Evolutionary conservation across 305 asterid species (phyloP).

Genomic region (Plantago lanceolata): DNA sequence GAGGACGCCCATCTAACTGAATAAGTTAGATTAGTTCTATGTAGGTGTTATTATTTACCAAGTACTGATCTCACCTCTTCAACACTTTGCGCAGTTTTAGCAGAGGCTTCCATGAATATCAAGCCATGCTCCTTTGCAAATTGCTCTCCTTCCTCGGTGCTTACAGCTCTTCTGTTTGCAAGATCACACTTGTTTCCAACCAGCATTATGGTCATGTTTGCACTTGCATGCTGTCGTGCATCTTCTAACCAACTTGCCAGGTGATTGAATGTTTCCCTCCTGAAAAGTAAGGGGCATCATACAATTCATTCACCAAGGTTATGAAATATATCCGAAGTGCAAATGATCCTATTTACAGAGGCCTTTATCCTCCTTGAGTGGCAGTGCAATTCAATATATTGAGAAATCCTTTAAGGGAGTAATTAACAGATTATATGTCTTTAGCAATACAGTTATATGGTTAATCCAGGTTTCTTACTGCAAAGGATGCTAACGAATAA

Average conservation of each 20-base stretch:
- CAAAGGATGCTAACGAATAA: too few species aligned
- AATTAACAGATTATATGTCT: background rate
- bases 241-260: slow-evolving; percentile 82
- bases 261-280: slow-evolving; percentile 82
- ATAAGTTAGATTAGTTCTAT: background rate
- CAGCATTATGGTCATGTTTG: slow-evolving; percentile 67
- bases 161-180: slow-evolving; percentile 70
- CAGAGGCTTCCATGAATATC: slow-evolving; percentile 76
- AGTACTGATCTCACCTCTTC: slow-evolving; percentile 46
- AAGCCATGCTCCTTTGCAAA: slow-evolving; percentile 75
- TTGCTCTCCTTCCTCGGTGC: slow-evolving; percentile 80
- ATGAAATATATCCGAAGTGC: background rate
- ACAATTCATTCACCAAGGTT: background rate
- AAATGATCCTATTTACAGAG: background rate
- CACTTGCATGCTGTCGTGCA: slow-evolving; percentile 67
- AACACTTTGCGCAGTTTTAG: slow-evolving; percentile 76
- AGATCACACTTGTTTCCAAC: slow-evolving; percentile 73
- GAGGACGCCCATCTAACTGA: background rate
- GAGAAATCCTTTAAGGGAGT: too few species aligned
- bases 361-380: background rate
- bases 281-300: slow-evolving; percentile 20
- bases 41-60: background rate
- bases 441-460: background rate
- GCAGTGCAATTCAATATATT: background rate
- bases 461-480: background rate